Base-by-base conservation (phyloP, 176 grass and related monocot genomes). In the Luzula sylvatica region DNA sequence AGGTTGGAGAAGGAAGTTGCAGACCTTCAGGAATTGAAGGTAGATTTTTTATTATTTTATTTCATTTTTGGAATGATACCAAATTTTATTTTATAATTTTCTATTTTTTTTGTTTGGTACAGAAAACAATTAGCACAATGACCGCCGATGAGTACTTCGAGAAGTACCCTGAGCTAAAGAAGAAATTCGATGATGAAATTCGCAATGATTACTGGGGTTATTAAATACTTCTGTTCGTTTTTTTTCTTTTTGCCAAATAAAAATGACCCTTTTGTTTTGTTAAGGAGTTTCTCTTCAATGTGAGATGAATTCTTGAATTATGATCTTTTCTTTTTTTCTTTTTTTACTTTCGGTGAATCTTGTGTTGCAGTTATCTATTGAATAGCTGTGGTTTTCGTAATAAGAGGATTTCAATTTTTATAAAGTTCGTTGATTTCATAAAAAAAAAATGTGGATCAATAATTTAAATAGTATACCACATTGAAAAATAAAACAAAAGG, bases 81-180 rank as follows among this genome's bases (percentile, higher is more conserved):
- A 35, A 35, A 35, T 35, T 7, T 35, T 7, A 14, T 11, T 19
- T 11, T 26, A 3, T 28, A 8, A 11, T 50, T 42, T 43, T 8
- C 14, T 7, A 32, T 32, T 32, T 32, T 35, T 35, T 35, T 1
- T 76, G 23, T 5, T 72, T 23, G 46, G 16, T 54, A 27, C 82
- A 94, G 87, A 75, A 87, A 82, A 94, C 85, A 66, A 86, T 96
- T 8, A 86, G 80, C 76, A 86, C 83, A 14, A 89, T 88, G 90
- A 86, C 90, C 27, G 84, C 84, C 0, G 81, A 89, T 2, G 84
- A 89, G 45, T 90, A 86, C 71, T 98, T 98, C 48, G 85, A 38
- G 65, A 98, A 75, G 78, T 78, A 90, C 47, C 92, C 92, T 71
- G 78, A 90, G 67, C 65, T 98, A 18, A 87, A 72, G 69, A 72